phyloP scores from a whole-genome alignment of 768 basidiomycete genomes.

The Mycena venus region DNA sequence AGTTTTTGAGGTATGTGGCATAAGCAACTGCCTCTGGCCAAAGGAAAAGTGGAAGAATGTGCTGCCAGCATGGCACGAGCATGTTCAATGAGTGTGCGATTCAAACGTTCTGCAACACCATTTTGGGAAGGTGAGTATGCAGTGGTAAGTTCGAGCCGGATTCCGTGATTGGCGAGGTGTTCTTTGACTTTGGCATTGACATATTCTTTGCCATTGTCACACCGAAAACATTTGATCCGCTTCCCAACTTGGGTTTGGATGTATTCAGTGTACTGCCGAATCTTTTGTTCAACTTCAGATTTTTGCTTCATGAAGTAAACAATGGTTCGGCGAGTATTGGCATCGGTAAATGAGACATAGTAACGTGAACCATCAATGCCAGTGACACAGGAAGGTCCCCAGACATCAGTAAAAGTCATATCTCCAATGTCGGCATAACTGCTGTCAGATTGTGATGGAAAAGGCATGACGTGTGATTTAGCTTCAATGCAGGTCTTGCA shows the following conservation, averaged over 20 bases:
- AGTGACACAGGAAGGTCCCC: slow-evolving; percentile 33
- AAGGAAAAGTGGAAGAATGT: slow-evolving; percentile 32
- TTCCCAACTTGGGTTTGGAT: slow-evolving; percentile 24
- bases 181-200: slow-evolving; percentile 20
- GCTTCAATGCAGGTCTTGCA: slow-evolving; percentile 31
- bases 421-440: too few species aligned
- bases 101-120: too few species aligned
- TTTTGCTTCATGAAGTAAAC: slow-evolving; percentile 21
- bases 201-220: slow-evolving; percentile 33
- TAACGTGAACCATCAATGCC: slow-evolving; percentile 23
- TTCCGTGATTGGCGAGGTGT: slow-evolving; percentile 25
- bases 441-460: too few species aligned
- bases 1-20: slow-evolving; percentile 38
- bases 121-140: too few species aligned
- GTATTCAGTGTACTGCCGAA: slow-evolving; percentile 10
- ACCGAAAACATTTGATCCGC: slow-evolving; percentile 12
- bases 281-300: slow-evolving; percentile 17
- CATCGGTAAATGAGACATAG: slow-evolving; percentile 30
- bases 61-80: slow-evolving; percentile 35
- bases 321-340: background rate
- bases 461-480: slow-evolving; percentile 3
- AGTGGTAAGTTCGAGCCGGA: slow-evolving; percentile 35
- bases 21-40: slow-evolving; percentile 42
- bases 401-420: slow-evolving; percentile 34
- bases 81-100: slow-evolving; percentile 39